Base-by-base conservation (phyloP, 148 eudicot species). In the Arctostaphylos glauca region DNA sequence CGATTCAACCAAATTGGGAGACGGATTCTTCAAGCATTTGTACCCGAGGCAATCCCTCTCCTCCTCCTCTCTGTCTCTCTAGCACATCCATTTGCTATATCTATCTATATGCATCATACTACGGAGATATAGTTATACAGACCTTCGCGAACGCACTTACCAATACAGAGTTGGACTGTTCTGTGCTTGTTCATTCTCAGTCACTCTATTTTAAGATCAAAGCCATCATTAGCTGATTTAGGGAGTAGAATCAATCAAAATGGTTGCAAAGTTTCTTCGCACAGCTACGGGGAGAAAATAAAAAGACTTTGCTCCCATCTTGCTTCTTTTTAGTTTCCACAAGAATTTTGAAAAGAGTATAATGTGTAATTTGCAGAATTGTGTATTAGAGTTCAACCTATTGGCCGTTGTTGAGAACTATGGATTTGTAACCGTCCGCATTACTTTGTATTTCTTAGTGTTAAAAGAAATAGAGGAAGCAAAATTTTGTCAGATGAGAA, bases 11-110 rank as follows among this genome's bases (percentile, higher is more conserved):
- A 84, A 4, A 43, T 91, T n/a, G 80, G 87, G 66, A 80, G 89
- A 62, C 90, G 91, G 52, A 78, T 95, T 80, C 91, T 90, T 53
- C 84, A 94, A 83, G 98, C 98, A 41, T 93, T 95, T 83, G 97
- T 95, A 50, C 98, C 98, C 66, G 98, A 95, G 95, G 98, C 50
- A 75, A 86, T 16, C 5, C 16, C n/a, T 25, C n/a, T 48, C 77
- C 44, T 0, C 12, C 21, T 23, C 55, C 55, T 5, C 15, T 59
- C 56, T 71, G 10, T 79, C n/a, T 66, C 56, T 66, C 56, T 25
- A 16, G n/a, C 70, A 31, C 25, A 21, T 12, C 31, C 54, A 50
- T 16, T 3, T 31, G 38, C 38, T 31, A 31, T 31, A 31, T 0
- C 38, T 31, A 31, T 31, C 0, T 31, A 31, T 31, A 21, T 12